Conservation (phyloP, 345 rosid genomes). For the Pseudoturritis turrita region DNA sequence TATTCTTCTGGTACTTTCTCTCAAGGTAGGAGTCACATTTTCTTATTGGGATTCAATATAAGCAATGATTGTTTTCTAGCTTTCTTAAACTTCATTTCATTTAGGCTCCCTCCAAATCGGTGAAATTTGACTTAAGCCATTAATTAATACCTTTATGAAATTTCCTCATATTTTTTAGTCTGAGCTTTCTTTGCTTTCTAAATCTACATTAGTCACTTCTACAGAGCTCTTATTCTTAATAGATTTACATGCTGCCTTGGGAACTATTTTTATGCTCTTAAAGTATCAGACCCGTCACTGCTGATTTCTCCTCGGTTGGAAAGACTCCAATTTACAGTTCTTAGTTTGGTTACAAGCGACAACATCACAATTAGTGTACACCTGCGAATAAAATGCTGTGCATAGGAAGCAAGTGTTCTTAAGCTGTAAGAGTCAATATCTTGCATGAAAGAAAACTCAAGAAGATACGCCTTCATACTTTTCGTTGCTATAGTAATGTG, state of each 20-base stretch:
- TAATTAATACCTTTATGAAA: neutral
- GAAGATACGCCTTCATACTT: neutral
- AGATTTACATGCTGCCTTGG: neutral
- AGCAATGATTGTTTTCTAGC: neutral
- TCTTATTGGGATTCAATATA: neutral
- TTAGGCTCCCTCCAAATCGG: neutral
- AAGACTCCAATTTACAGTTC: neutral
- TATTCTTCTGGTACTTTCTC: slow-evolving; percentile 67
- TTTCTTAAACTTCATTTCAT: neutral
- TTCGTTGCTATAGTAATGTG: neutral
- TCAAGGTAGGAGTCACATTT: slow-evolving; percentile 55
- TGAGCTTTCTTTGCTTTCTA: neutral
- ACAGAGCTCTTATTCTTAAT: neutral
- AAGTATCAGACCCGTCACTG: neutral
- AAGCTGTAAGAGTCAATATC: neutral
- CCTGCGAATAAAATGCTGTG: neutral
- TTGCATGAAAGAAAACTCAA: neutral
- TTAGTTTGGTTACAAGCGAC: neutral
- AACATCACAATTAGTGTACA: neutral
- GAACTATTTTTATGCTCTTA: too few relatives aligned
- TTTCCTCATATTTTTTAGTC: neutral
- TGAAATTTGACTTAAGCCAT: neutral
- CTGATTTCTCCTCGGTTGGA: neutral
- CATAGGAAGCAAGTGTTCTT: neutral
- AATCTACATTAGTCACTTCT: neutral